Evolutionary conservation across 2,329 filamentous ascomycete genomes (phyloP).

Genomic region (Huntiella abstrusa): DNA sequence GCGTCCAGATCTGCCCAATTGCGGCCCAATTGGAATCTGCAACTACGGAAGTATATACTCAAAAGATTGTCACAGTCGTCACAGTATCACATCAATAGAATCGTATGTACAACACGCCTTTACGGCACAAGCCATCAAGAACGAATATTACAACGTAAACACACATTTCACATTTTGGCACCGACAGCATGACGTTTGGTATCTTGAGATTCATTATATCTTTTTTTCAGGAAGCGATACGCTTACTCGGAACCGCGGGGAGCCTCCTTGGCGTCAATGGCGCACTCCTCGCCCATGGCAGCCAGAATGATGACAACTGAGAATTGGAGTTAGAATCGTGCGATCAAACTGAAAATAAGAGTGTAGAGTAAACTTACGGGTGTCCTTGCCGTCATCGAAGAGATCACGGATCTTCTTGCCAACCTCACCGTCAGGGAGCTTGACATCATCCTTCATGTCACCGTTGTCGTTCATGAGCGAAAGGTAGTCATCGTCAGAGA

Average conservation of each 20-base stretch:
- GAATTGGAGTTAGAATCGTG: constrained; percentile 29
- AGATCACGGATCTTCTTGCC: constrained; percentile 71
- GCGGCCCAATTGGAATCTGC: not conserved
- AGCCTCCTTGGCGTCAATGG: constrained; percentile 89
- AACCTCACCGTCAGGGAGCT: constrained; percentile 74
- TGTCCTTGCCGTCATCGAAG: constrained; percentile 81
- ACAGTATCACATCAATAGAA: no score
- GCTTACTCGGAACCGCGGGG: constrained; percentile 23
- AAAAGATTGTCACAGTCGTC: no score
- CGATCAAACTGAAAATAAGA: not conserved
- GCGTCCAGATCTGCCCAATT: not conserved
- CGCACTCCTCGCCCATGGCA: constrained; percentile 88
- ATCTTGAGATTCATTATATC: constrained; percentile 12
- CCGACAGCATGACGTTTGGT: not conserved
- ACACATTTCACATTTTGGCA: not conserved
- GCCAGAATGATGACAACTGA: constrained; percentile 61
- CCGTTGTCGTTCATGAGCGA: constrained; percentile 70
- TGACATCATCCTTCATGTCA: constrained; percentile 85
- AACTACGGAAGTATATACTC: no score
- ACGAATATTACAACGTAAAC: not conserved
- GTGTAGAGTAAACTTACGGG: constrained; percentile 45
- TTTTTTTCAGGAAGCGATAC: constrained; percentile 10
- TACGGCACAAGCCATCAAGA: no score
- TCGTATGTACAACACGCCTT: no score
- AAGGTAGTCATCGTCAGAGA: constrained; percentile 86